phyloP scores from a whole-genome alignment of 2,329 filamentous ascomycete species.

The Elsinoe arachidis region DNA sequence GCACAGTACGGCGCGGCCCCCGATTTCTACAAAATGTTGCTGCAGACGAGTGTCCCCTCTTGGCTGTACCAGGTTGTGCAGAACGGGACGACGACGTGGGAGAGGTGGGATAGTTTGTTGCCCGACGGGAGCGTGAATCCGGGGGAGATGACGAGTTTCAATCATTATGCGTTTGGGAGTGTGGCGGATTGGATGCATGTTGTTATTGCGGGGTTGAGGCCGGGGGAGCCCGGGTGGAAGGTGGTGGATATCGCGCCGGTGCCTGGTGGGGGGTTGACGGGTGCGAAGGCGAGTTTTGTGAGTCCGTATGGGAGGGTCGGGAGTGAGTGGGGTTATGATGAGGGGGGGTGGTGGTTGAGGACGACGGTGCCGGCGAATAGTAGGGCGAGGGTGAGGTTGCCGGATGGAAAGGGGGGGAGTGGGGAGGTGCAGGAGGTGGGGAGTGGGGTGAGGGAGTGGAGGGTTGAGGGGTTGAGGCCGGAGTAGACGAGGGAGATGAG shows the following conservation, averaged over 20 bases:
- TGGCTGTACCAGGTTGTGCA: constrained; percentile 44
- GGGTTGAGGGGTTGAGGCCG: not conserved
- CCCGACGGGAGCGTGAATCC: constrained; percentile 38
- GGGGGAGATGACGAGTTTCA: constrained; percentile 43
- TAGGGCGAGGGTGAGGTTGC: constrained; percentile 12
- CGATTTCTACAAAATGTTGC: constrained; percentile 39
- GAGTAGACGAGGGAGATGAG: no score
- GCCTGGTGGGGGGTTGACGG: constrained; percentile 27
- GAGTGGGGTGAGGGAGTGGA: not conserved
- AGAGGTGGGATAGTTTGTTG: constrained; percentile 43
- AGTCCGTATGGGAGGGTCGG: constrained; percentile 26
- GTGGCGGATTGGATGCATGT: constrained; percentile 42
- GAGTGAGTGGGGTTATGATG: constrained; percentile 21
- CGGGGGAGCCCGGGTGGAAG: constrained; percentile 35
- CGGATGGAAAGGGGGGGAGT: constrained; percentile 1
- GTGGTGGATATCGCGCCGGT: constrained; percentile 28
- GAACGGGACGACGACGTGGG: constrained; percentile 43
- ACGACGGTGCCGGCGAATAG: constrained; percentile 12
- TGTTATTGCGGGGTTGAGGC: constrained; percentile 35
- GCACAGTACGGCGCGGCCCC: constrained; percentile 15
- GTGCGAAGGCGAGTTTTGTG: constrained; percentile 24
- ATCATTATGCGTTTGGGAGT: constrained; percentile 44
- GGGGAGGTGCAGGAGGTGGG: not conserved
- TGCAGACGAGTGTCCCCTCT: constrained; percentile 36
- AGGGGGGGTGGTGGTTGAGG: constrained; percentile 12